Conservation (phyloP, 2,329 filamentous ascomycete species). For the Fusarium sp. region DNA sequence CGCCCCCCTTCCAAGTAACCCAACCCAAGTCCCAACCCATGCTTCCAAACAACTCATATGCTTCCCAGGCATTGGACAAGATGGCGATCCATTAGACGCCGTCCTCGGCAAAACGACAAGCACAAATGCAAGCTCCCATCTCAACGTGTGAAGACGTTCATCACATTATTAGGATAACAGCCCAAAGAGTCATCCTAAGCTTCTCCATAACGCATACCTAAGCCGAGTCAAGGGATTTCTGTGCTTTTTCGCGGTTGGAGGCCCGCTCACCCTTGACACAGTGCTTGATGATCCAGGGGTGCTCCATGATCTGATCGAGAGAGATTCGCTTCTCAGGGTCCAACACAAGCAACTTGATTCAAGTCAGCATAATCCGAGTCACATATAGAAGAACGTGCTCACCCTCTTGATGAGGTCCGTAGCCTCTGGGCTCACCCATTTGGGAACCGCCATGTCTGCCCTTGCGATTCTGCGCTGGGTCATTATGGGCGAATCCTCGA, state of each 20-base stretch:
- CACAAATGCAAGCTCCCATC: neutral
- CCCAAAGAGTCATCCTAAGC: neutral
- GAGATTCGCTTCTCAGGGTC: slow-evolving; percentile 94
- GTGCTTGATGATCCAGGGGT: slow-evolving; percentile 98
- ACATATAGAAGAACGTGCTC: slow-evolving; percentile 44
- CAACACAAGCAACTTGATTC: slow-evolving; percentile 82
- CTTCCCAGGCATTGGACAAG: neutral
- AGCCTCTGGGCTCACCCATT: slow-evolving; percentile 90
- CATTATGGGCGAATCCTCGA: slow-evolving; percentile 95
- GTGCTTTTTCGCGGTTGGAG: slow-evolving; percentile 61
- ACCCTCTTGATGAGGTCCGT: slow-evolving; percentile 93
- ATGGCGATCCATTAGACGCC: neutral
- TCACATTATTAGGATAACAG: neutral
- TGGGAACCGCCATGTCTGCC: slow-evolving; percentile 92
- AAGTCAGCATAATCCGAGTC: slow-evolving; percentile 35
- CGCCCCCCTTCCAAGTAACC: slow-evolving; percentile 18
- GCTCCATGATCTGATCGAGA: slow-evolving; percentile 86
- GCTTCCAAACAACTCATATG: neutral
- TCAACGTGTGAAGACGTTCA: neutral
- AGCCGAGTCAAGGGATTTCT: slow-evolving; percentile 15
- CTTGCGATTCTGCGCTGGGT: slow-evolving; percentile 90
- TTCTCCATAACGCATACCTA: neutral
- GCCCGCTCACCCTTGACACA: slow-evolving; percentile 76
- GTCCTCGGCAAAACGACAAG: neutral
- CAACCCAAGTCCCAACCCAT: neutral